Percentiles rank a stretch among this genome's conserved stretches.
Evolutionary conservation across 75 land plant species (phyloP).

Genomic region (Cryptomeria japonica): DNA sequence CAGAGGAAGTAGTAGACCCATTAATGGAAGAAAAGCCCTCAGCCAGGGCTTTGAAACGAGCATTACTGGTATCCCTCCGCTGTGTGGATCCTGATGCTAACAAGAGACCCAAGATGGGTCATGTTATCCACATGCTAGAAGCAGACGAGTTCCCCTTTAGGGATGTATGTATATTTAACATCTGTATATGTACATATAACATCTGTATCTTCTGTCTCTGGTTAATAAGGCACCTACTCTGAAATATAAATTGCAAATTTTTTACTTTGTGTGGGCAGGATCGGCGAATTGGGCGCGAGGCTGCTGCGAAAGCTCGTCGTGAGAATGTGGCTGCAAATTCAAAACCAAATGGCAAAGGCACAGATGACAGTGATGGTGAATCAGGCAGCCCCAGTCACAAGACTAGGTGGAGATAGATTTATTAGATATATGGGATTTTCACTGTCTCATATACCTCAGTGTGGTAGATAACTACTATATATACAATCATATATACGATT

Average conservation of each 20-base stretch:
- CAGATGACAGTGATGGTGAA: constrained; percentile 5
- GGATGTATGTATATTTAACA: constrained; percentile 32
- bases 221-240: background rate
- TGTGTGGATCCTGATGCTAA: constrained; percentile 76
- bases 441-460: background rate
- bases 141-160: constrained; percentile 65
- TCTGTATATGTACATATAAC: background rate
- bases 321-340: background rate
- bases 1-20: constrained; percentile 74
- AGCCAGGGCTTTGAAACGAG: constrained; percentile 57
- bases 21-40: constrained; percentile 58
- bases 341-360: constrained; percentile 8
- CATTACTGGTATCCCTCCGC: constrained; percentile 63
- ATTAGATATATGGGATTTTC: background rate
- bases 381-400: constrained; percentile 10
- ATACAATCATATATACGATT: background rate
- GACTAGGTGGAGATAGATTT: constrained; percentile 9
- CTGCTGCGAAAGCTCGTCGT: constrained; percentile 7
- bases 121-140: constrained; percentile 77
- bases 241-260: background rate
- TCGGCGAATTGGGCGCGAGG: constrained; percentile 6
- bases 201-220: background rate
- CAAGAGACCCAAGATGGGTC: constrained; percentile 78
- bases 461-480: background rate
- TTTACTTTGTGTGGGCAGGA: background rate